Conservation (phyloP, 371 early-diverging fungal genomes). For the Mortierella sp. region DNA sequence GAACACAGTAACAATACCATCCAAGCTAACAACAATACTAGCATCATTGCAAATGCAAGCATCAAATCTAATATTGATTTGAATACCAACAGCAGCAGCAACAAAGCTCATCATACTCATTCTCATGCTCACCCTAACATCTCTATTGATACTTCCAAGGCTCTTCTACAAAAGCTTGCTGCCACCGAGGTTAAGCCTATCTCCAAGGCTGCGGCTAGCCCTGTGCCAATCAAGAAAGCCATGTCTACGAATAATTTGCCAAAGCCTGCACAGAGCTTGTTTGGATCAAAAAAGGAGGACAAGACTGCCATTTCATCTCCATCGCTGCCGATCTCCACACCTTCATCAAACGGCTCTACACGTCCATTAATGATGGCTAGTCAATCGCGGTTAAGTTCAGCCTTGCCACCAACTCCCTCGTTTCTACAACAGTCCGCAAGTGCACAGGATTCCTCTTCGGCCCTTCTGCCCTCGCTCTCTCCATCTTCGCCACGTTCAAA, state of each 20-base stretch:
- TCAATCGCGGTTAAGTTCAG: conserved; percentile 38
- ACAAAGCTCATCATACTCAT: not conserved
- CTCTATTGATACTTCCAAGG: conserved; percentile 48
- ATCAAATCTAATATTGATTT: not conserved
- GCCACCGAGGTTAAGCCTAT: conserved; percentile 1
- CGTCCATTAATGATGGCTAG: conserved; percentile 52
- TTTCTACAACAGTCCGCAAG: conserved; percentile 11
- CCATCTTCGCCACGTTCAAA: conserved; percentile 48
- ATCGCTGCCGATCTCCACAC: not conserved
- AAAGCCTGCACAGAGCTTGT: conserved; percentile 20
- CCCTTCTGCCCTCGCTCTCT: conserved; percentile 39
- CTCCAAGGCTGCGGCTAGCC: not conserved
- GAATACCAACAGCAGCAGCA: conserved; percentile 5
- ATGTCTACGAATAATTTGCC: conserved; percentile 5
- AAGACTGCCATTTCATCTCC: not conserved
- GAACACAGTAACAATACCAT: conserved; percentile 15
- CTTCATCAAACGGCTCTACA: conserved; percentile 31
- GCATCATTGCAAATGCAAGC: not conserved
- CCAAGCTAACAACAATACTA: not conserved
- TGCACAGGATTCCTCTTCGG: conserved; percentile 16
- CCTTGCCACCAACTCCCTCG: conserved; percentile 39
- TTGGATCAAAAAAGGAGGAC: conserved; percentile 24
- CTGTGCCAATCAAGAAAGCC: not conserved
- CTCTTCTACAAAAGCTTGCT: conserved; percentile 23
- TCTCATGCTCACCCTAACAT: conserved; percentile 24